Evolutionary conservation across 1,284 basidiomycete genomes (phyloP).

Genomic region (Bjerkandera adusta): DNA sequence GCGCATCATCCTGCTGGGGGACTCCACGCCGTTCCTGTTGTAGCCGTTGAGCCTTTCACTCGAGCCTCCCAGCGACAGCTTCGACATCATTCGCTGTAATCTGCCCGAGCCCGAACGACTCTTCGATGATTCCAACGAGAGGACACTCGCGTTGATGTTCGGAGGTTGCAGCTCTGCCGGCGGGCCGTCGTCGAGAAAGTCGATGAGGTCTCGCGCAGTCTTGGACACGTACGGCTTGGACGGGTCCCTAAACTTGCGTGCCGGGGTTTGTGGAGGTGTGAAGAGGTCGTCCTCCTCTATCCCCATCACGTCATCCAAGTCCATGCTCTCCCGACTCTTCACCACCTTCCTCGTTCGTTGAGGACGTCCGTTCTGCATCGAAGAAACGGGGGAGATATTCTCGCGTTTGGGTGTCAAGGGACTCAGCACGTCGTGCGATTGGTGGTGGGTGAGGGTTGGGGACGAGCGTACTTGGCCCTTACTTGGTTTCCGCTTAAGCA

Average conservation of each 20-base stretch:
- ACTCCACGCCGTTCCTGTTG: constrained; percentile 25
- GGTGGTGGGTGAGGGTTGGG: constrained; percentile 16
- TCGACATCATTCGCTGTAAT: constrained; percentile 77
- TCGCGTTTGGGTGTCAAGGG: constrained; percentile 34
- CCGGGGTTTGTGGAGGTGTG: constrained; percentile 19
- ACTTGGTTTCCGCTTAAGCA: constrained; percentile 11
- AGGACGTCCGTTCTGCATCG: constrained; percentile 21
- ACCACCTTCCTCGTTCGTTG: constrained; percentile 48
- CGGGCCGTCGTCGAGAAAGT: constrained; percentile 11
- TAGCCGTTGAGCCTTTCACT: constrained; percentile 41
- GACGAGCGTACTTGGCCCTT: constrained; percentile 9
- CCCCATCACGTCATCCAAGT: constrained; percentile 71
- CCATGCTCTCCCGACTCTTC: constrained; percentile 62
- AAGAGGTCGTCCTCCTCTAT: constrained; percentile 52
- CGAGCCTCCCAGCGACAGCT: constrained; percentile 54
- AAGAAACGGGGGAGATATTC: constrained; percentile 14
- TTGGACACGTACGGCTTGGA: constrained; percentile 4
- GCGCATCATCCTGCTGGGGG: constrained; percentile 20
- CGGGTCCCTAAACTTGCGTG: constrained; percentile 26
- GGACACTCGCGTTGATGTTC: constrained; percentile 31
- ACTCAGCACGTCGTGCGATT: too few species aligned
- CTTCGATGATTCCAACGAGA: constrained; percentile 35
- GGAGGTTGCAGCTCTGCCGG: constrained; percentile 18
- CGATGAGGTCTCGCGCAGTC: constrained; percentile 7
- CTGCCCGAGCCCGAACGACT: constrained; percentile 48